phyloP scores from a whole-genome alignment of 352 stramenopile species.

The Saprolegnia parasitica region DNA sequence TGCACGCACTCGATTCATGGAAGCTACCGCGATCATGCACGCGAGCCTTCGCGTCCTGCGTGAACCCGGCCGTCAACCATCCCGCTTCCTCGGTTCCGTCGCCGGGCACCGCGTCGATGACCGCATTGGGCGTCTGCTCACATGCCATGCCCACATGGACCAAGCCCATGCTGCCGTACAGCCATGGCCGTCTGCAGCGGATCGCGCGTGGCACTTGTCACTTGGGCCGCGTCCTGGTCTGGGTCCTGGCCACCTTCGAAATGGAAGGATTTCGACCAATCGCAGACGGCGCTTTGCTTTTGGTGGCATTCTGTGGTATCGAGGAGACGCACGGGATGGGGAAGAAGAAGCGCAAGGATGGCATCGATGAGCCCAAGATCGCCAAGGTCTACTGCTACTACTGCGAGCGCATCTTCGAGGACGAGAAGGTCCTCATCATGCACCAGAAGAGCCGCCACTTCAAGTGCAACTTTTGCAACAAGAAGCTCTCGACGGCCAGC shows the following conservation, averaged over 20 bases:
- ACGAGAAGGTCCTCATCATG: slow-evolving; percentile 90
- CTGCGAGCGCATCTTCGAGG: slow-evolving; percentile 88
- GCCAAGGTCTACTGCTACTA: slow-evolving; percentile 90
- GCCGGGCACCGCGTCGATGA: too few species aligned
- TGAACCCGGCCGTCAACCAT: too few species aligned
- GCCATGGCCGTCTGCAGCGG: too few species aligned
- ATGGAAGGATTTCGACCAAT: slow-evolving; percentile 14
- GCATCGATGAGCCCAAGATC: slow-evolving; percentile 34
- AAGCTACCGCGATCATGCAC: too few species aligned
- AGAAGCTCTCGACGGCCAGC: slow-evolving; percentile 87
- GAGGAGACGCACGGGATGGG: slow-evolving; percentile 28
- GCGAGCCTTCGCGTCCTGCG: too few species aligned
- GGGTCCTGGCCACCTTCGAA: not conserved
- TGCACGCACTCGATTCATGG: too few species aligned
- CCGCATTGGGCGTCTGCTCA: too few species aligned
- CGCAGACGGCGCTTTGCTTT: not conserved
- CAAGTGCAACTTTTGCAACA: slow-evolving; percentile 87
- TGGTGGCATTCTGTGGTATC: not conserved
- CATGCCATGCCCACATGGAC: too few species aligned
- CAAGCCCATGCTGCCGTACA: too few species aligned
- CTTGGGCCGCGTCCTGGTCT: too few species aligned
- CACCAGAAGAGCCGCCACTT: slow-evolving; percentile 92
- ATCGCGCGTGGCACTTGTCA: too few species aligned
- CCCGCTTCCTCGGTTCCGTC: too few species aligned
- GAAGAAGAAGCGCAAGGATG: slow-evolving; percentile 37